Conservation (phyloP, 768 basidiomycete genomes). For the Termitomyces bulborhizus region DNA sequence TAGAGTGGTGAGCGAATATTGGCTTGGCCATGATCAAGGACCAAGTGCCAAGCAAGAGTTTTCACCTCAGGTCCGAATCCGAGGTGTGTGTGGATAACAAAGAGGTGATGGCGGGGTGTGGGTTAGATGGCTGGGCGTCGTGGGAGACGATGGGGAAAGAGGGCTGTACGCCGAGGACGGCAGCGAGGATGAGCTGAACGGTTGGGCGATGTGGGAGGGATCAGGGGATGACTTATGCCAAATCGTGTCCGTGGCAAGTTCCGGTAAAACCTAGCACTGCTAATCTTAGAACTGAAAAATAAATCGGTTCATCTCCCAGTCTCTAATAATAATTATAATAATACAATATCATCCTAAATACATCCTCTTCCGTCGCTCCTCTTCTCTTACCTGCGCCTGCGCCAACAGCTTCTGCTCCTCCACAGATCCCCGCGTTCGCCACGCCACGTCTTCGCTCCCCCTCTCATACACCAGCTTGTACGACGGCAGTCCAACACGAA, state of each 20-base stretch:
- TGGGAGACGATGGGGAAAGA: constrained; percentile 17
- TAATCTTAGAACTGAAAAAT: constrained; percentile 12
- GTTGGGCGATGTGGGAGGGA: constrained; percentile 5
- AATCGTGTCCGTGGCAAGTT: constrained; percentile 8
- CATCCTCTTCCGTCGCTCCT: constrained; percentile 45
- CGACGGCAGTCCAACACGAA: constrained; percentile 51
- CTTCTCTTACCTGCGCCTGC: constrained; percentile 40
- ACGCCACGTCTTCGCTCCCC: constrained; percentile 53
- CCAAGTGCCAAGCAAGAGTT: constrained; percentile 35
- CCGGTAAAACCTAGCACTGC: constrained; percentile 13
- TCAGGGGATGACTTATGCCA: constrained; percentile 5
- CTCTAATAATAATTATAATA: neutral
- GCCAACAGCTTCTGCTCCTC: constrained; percentile 25
- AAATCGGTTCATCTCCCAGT: neutral
- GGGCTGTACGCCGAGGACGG: constrained; percentile 9
- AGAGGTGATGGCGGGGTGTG: neutral
- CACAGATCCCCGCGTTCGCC: constrained; percentile 30
- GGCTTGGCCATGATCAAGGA: constrained; percentile 48
- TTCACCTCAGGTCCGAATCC: constrained; percentile 13
- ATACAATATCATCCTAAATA: constrained; percentile 13
- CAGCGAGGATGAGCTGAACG: constrained; percentile 12
- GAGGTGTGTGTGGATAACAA: neutral
- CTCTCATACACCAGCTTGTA: constrained; percentile 70
- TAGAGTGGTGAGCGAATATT: constrained; percentile 26
- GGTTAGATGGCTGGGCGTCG: constrained; percentile 11